These are phyloP conservation scores for Nematocida displodere DNA, from an alignment of 371 early-diverging fungal genomes.

Conservation along the genomic window DNA sequence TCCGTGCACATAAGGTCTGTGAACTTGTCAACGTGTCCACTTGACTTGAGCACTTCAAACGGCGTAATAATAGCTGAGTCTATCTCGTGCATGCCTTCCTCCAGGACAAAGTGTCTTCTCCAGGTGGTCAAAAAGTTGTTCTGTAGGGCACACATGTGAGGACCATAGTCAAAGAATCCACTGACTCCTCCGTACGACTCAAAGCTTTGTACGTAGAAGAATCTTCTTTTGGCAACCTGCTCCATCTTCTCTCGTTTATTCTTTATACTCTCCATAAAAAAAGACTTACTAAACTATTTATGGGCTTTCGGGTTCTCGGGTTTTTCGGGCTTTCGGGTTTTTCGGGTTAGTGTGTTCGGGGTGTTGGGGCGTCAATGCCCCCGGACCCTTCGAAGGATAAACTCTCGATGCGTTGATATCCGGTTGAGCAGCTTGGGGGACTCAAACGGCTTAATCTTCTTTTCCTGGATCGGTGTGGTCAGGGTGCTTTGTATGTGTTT, in stretches of 20 bases:
- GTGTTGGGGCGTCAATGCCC: too few relatives aligned
- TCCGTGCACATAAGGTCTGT: conserved; percentile 88
- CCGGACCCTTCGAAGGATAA: neutral
- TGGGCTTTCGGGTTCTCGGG: neutral
- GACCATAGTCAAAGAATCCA: conserved; percentile 96
- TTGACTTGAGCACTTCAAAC: conserved; percentile 88
- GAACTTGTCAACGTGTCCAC: conserved; percentile 98
- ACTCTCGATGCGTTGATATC: conserved; percentile 41
- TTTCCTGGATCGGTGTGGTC: conserved; percentile 11
- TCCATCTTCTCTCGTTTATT: conserved; percentile 57
- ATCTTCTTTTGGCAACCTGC: conserved; percentile 55
- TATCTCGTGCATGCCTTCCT: conserved; percentile 96
- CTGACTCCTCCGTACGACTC: conserved; percentile 61
- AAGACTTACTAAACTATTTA: conserved; percentile 1
- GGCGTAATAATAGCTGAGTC: conserved; percentile 94
- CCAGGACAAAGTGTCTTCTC: conserved; percentile 90
- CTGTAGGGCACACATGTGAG: conserved; percentile 84
- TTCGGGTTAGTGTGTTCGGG: too few relatives aligned
- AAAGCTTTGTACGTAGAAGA: conserved; percentile 61
- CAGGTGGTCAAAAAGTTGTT: conserved; percentile 82
- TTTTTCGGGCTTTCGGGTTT: neutral
- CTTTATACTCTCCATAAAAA: conserved; percentile 6
- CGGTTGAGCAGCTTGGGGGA: conserved; percentile 30
- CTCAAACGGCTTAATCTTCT: conserved; percentile 23
- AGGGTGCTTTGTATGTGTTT: conserved; percentile 17